Evolutionary conservation across 768 basidiomycete species (phyloP).

Genomic region (Sarcomyxa edulis): DNA sequence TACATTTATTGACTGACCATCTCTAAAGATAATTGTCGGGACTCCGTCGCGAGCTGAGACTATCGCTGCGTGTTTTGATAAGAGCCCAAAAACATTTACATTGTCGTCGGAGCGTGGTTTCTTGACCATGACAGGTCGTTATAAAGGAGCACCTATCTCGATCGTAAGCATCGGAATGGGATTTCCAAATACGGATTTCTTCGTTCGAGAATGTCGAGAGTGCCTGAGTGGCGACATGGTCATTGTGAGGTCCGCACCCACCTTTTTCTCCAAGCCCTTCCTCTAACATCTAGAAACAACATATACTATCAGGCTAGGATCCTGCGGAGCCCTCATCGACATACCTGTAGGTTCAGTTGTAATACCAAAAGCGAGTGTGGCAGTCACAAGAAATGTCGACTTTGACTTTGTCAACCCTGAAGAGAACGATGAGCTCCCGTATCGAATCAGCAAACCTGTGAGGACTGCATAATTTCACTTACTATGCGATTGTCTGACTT

Average conservation of each 20-base stretch:
- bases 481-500: too few relatives aligned
- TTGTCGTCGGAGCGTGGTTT: slow-evolving; percentile 73
- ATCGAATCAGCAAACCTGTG: slow-evolving; percentile 66
- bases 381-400: slow-evolving; percentile 70
- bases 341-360: slow-evolving; percentile 75
- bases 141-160: slow-evolving; percentile 57
- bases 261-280: slow-evolving; percentile 6
- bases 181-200: slow-evolving; percentile 78
- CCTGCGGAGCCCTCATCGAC: slow-evolving; percentile 68
- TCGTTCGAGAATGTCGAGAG: slow-evolving; percentile 76
- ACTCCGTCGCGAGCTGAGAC: slow-evolving; percentile 59
- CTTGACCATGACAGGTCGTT: slow-evolving; percentile 64
- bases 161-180: slow-evolving; percentile 86
- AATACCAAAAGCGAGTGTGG: slow-evolving; percentile 62
- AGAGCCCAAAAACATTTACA: slow-evolving; percentile 52
- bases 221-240: slow-evolving; percentile 59
- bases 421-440: slow-evolving; percentile 40
- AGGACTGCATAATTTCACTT: too few relatives aligned
- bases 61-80: slow-evolving; percentile 59
- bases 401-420: slow-evolving; percentile 58
- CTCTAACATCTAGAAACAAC: slow-evolving; percentile 5
- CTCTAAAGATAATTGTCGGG: slow-evolving; percentile 64
- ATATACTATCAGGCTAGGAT: slow-evolving; percentile 55
- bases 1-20: slow-evolving; percentile 2
- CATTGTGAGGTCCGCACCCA: slow-evolving; percentile 37